Conservation (phyloP, 768 basidiomycete species). For the Phallus indusiatus region DNA sequence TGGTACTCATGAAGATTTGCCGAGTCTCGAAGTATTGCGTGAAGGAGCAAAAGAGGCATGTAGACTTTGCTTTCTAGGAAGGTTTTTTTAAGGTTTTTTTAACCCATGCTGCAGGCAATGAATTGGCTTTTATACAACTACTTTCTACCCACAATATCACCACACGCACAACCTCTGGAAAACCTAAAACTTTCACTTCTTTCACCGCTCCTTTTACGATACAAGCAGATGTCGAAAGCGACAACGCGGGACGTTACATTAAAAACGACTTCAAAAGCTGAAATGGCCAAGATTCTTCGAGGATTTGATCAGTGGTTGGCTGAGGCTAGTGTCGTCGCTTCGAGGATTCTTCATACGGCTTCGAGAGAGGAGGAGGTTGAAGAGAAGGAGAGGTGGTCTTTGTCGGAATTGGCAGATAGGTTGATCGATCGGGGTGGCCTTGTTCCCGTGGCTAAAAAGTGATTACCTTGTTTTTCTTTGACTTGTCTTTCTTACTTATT, state of each 20-base stretch:
- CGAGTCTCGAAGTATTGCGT: slow-evolving; percentile 68
- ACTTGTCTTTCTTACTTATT: slow-evolving; percentile 7
- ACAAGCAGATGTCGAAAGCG: slow-evolving; percentile 60
- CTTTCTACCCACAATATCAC: slow-evolving; percentile 53
- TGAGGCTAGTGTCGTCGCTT: slow-evolving; percentile 56
- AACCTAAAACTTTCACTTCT: slow-evolving; percentile 42
- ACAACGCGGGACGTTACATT: slow-evolving; percentile 58
- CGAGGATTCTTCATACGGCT: slow-evolving; percentile 16
- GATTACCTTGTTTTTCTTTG: slow-evolving; percentile 14
- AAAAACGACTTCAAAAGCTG: slow-evolving; percentile 36
- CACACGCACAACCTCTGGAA: slow-evolving; percentile 23
- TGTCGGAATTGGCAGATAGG: slow-evolving; percentile 56
- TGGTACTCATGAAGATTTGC: slow-evolving; percentile 92
- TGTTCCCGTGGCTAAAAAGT: slow-evolving; percentile 84
- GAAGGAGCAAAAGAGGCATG: slow-evolving; percentile 66
- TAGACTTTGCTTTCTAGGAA: neutral
- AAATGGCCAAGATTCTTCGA: slow-evolving; percentile 40
- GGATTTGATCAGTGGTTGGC: slow-evolving; percentile 73
- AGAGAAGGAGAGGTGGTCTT: slow-evolving; percentile 52
- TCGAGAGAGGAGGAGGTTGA: slow-evolving; percentile 30
- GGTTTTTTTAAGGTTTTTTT: slow-evolving; percentile 1
- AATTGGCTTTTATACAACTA: slow-evolving; percentile 79
- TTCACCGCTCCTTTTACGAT: slow-evolving; percentile 57
- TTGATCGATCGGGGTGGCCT: slow-evolving; percentile 65
- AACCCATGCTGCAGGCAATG: slow-evolving; percentile 46